These are phyloP conservation scores for Fusarium liriodendri DNA, from an alignment of 2,329 filamentous ascomycete species.

Conservation along the genomic window DNA sequence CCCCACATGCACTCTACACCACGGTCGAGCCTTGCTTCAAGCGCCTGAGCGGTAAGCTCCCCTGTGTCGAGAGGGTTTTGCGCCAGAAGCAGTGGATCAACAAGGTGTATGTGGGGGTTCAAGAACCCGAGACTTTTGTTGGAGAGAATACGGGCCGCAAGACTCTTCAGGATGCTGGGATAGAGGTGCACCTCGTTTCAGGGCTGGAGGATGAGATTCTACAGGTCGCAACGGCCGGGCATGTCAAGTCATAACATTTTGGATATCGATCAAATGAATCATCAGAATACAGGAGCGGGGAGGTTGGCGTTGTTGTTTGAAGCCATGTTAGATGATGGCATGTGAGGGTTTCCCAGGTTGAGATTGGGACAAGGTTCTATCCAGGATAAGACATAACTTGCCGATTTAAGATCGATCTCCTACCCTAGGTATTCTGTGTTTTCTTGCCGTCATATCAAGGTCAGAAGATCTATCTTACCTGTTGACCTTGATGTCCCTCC, in stretches of 20 bases:
- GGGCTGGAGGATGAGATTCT: slow-evolving; percentile 87
- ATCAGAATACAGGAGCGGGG: too few relatives aligned
- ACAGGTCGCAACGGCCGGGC: slow-evolving; percentile 84
- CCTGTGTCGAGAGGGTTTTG: slow-evolving; percentile 85
- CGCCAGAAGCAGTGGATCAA: slow-evolving; percentile 70
- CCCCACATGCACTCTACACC: slow-evolving; percentile 76
- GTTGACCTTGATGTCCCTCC: background rate
- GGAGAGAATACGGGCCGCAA: slow-evolving; percentile 80
- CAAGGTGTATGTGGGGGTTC: slow-evolving; percentile 87
- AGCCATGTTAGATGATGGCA: background rate
- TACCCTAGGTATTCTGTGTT: background rate
- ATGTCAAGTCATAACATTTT: slow-evolving; percentile 52
- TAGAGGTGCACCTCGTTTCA: slow-evolving; percentile 77
- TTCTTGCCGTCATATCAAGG: background rate
- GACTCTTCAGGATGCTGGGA: slow-evolving; percentile 77
- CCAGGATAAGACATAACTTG: background rate
- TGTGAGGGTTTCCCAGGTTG: background rate
- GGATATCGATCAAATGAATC: background rate
- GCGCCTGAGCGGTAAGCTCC: slow-evolving; percentile 77
- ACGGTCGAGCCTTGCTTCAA: slow-evolving; percentile 90
- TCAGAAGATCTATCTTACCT: background rate
- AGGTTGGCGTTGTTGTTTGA: background rate
- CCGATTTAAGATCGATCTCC: background rate
- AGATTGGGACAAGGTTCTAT: background rate
- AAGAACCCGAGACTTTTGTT: slow-evolving; percentile 92